These are phyloP conservation scores for Apiosordaria backusii DNA, from an alignment of 495 filamentous ascomycete species.

Conservation along the genomic window DNA sequence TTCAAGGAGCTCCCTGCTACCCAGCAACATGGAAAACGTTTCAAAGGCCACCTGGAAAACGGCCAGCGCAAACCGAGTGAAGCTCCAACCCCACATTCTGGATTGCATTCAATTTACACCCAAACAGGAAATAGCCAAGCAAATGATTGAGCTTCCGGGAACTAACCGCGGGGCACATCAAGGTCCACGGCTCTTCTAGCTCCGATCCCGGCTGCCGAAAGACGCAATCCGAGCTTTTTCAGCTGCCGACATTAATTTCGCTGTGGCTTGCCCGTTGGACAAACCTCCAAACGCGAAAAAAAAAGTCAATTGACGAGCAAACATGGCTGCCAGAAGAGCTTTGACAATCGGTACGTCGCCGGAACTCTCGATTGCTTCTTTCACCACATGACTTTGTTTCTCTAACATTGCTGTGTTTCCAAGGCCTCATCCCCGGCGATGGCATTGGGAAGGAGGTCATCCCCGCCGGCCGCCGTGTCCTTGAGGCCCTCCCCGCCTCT, in stretches of 20 bases:
- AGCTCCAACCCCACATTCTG: conserved; percentile 1
- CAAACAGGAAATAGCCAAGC: background rate
- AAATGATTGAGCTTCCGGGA: conserved; percentile 1
- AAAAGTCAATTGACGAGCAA: conserved; percentile 30
- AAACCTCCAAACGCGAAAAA: background rate
- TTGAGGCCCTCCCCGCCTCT: conserved; percentile 82
- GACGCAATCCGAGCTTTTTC: conserved; percentile 9
- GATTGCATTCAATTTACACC: conserved; percentile 3
- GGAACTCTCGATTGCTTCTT: conserved; percentile 10
- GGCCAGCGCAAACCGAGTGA: background rate
- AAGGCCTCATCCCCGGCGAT: conserved; percentile 95
- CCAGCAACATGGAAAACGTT: background rate
- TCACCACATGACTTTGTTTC: background rate
- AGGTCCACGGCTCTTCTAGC: background rate
- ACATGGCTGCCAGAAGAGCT: conserved; percentile 51
- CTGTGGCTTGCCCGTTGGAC: background rate
- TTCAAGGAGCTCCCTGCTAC: background rate
- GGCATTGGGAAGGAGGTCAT: conserved; percentile 98
- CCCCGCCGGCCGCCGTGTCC: conserved; percentile 83
- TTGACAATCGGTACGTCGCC: conserved; percentile 56
- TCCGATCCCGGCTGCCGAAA: conserved; percentile 9
- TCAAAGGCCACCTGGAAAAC: background rate
- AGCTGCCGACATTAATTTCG: background rate
- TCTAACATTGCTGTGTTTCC: background rate
- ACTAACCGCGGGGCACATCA: background rate